Evolutionary conservation across 2,329 filamentous ascomycete species (phyloP).

Genomic region (Aureobasidium melanogenum): DNA sequence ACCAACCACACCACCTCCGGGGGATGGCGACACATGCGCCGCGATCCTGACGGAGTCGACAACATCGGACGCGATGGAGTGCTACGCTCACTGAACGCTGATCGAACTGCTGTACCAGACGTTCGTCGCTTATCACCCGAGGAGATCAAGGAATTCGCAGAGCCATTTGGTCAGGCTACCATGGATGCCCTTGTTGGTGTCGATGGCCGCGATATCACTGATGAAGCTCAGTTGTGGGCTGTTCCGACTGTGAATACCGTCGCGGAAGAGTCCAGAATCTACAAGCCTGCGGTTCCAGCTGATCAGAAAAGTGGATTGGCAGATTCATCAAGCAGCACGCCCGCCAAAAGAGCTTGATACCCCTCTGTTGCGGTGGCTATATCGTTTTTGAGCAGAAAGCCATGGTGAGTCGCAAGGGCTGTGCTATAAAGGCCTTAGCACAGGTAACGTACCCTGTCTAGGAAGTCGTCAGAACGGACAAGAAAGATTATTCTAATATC

Average conservation of each 20-base stretch:
- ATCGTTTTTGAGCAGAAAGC: no score
- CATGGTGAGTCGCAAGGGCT: no score
- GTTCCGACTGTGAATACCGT: not conserved
- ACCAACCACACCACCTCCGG: no score
- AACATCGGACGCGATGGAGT: not conserved
- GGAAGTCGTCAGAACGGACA: not conserved
- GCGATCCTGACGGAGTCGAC: not conserved
- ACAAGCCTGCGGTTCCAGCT: no score
- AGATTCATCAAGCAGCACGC: not conserved
- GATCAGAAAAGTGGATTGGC: no score
- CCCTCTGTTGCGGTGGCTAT: not conserved
- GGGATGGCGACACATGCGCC: not conserved
- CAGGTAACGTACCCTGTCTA: no score
- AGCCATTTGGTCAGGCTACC: not conserved
- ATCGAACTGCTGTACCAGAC: not conserved
- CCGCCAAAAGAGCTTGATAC: not conserved
- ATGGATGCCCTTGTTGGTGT: not conserved
- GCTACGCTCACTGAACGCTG: not conserved
- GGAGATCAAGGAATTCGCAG: not conserved
- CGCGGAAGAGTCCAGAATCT: no score
- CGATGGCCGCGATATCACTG: not conserved
- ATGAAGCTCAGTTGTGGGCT: not conserved
- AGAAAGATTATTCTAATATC: not conserved
- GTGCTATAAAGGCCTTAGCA: not conserved
- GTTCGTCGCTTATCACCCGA: not conserved